phyloP scores from a whole-genome alignment of 441 rosid genomes.

The Corymbia citriodora region DNA sequence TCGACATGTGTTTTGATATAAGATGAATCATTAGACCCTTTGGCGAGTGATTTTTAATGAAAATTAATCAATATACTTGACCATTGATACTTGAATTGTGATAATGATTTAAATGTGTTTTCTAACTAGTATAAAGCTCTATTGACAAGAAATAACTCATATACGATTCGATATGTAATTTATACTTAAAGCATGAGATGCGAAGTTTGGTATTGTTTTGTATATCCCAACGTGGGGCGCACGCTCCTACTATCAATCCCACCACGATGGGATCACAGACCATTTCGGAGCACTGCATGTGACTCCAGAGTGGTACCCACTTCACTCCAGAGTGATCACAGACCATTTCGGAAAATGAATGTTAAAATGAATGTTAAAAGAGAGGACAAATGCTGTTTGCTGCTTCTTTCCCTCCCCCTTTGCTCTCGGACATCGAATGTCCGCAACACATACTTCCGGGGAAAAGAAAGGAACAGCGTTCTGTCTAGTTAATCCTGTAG shows the following conservation, averaged over 20 bases:
- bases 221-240: background rate
- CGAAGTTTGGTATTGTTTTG: too few relatives aligned
- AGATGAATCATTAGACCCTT: too few relatives aligned
- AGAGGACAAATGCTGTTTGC: background rate
- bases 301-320: background rate
- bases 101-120: too few relatives aligned
- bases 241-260: background rate
- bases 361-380: background rate
- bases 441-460: background rate
- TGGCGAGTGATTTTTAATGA: too few relatives aligned
- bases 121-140: too few relatives aligned
- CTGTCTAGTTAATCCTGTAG: background rate
- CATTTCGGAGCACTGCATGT: background rate
- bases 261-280: background rate
- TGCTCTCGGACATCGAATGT: background rate
- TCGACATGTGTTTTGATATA: too few relatives aligned
- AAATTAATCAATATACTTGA: too few relatives aligned
- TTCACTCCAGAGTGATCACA: background rate
- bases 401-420: background rate
- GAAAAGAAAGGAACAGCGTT: background rate
- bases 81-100: too few relatives aligned
- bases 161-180: too few relatives aligned
- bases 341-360: background rate
- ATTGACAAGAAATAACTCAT: too few relatives aligned
- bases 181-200: too few relatives aligned